These are phyloP conservation scores for Pichia sorboxylosa DNA, from an alignment of 1,139 yeast genomes.

Conservation along the genomic window DNA sequence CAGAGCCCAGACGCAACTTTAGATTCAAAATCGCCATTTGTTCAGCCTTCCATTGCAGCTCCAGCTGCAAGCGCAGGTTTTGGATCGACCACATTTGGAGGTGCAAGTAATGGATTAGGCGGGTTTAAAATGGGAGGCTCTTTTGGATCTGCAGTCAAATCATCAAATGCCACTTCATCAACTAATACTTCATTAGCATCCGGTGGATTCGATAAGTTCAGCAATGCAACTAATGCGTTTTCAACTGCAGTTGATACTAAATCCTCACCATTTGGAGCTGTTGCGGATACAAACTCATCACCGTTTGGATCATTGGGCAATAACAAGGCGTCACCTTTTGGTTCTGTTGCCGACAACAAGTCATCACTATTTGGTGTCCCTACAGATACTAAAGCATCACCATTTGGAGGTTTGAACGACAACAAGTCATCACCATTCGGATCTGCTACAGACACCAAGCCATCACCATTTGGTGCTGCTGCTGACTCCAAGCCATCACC, in stretches of 20 bases:
- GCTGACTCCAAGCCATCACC: not conserved
- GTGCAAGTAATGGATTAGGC: not conserved
- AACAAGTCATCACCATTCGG: not conserved
- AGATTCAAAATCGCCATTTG: too few relatives aligned
- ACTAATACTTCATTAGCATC: not conserved
- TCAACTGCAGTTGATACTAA: not conserved
- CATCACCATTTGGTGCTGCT: constrained; percentile 1
- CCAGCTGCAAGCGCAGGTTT: too few relatives aligned
- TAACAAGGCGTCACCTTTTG: constrained; percentile 1
- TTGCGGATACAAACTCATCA: not conserved
- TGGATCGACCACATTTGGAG: constrained; percentile 2
- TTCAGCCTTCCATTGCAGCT: too few relatives aligned
- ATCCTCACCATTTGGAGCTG: not conserved
- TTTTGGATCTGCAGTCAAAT: constrained; percentile 2
- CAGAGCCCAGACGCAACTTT: too few relatives aligned
- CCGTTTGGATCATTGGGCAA: not conserved
- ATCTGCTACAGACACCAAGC: not conserved
- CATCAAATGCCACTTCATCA: constrained; percentile 1
- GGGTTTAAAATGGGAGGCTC: constrained; percentile 3
- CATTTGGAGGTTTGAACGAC: not conserved
- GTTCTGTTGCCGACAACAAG: too few relatives aligned
- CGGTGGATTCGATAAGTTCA: constrained; percentile 6
- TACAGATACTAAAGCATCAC: not conserved
- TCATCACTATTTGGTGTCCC: too few relatives aligned
- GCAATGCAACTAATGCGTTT: not conserved